Evolutionary conservation across 345 rosid genomes (phyloP).

Genomic region (Aquilaria sinensis): DNA sequence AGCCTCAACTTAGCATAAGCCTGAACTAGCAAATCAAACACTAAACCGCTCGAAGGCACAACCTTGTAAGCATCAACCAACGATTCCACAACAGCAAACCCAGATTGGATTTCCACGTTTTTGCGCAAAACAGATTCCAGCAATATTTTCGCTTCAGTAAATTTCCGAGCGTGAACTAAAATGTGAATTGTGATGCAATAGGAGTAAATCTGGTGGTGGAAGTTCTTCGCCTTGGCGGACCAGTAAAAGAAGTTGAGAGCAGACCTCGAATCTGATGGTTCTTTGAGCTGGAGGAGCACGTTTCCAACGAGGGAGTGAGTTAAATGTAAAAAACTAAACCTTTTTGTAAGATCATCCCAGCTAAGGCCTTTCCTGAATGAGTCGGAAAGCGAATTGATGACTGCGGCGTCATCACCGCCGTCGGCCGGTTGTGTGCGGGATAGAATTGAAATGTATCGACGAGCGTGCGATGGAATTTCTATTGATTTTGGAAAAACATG

Average conservation of each 20-base stretch:
- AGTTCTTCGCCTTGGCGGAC: constrained; percentile 43
- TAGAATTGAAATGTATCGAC: constrained; percentile 6
- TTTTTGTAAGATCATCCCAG: constrained; percentile 52
- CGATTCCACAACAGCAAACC: constrained; percentile 34
- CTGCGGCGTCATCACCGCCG: not conserved
- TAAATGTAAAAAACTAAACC: constrained; percentile 30
- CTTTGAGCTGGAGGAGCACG: constrained; percentile 56
- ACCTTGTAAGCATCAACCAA: constrained; percentile 39
- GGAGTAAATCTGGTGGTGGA: constrained; percentile 37
- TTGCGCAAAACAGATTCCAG: constrained; percentile 47
- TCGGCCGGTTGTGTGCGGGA: constrained; percentile 1
- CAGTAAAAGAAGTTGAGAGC: constrained; percentile 79
- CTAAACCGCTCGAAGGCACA: constrained; percentile 37
- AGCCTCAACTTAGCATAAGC: constrained; percentile 56
- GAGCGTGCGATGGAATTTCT: too few species aligned
- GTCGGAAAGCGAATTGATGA: constrained; percentile 28
- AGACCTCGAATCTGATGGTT: constrained; percentile 51
- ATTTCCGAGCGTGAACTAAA: constrained; percentile 43
- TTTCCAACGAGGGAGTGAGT: constrained; percentile 31
- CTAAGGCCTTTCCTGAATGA: constrained; percentile 30
- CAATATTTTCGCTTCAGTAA: constrained; percentile 57
- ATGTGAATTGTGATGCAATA: constrained; percentile 56
- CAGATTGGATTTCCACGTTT: constrained; percentile 12
- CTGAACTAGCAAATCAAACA: constrained; percentile 64
- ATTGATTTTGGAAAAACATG: too few species aligned